Evolutionary conservation across 2,329 filamentous ascomycete species (phyloP).

Genomic region (Trichophyton benhamiae): DNA sequence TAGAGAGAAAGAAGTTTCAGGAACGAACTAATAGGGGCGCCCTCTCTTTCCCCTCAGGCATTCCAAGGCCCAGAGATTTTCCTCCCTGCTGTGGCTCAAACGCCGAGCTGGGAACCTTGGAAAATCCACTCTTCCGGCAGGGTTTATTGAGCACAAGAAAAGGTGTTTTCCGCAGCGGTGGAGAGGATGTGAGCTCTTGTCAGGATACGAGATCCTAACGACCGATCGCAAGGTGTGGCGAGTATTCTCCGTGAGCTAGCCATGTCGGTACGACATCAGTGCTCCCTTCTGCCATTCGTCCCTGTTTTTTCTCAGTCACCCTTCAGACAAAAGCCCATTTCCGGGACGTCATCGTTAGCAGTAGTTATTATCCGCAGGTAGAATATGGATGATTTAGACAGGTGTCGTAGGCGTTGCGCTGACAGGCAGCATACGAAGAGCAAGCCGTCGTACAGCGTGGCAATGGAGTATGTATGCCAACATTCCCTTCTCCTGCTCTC

Average conservation of each 20-base stretch:
- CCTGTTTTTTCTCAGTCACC: not conserved
- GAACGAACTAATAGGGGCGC: not conserved
- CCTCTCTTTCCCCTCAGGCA: not conserved
- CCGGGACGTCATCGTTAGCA: not conserved
- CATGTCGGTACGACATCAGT: too few relatives aligned
- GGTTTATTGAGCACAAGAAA: not conserved
- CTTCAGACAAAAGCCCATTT: not conserved
- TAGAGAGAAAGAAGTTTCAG: not conserved
- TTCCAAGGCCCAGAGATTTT: not conserved
- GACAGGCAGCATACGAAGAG: not conserved
- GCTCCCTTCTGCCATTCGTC: not conserved
- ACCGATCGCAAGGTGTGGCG: not conserved
- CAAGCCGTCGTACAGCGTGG: not conserved
- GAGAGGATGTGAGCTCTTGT: not conserved
- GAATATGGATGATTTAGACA: not conserved
- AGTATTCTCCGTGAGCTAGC: not conserved
- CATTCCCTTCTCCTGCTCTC: not conserved
- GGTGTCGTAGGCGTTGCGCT: not conserved
- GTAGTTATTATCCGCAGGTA: not conserved
- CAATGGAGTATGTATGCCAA: not conserved
- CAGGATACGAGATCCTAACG: not conserved
- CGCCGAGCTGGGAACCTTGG: not conserved
- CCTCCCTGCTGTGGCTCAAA: not conserved
- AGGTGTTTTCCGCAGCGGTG: not conserved
- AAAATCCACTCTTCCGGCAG: not conserved